Base-by-base conservation (phyloP, 163 green algal species). In the Volvox carteri region DNA sequence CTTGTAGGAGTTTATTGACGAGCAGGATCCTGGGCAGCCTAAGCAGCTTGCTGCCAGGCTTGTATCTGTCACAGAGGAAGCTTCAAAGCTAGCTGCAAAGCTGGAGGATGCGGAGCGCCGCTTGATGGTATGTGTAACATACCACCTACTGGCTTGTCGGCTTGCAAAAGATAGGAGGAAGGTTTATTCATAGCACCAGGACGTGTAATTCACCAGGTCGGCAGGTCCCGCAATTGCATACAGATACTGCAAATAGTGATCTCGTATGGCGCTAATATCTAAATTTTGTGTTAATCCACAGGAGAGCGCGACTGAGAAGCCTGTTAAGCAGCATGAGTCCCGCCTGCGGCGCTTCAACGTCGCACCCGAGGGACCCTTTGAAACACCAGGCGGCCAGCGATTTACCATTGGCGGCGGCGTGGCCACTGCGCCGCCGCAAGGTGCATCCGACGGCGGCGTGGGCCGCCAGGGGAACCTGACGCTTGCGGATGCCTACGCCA, bases 91-190 rank as follows among this genome's bases (percentile, higher is more conserved):
- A 50, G 28, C 35, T 14, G 35, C 52, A 1, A 58, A 37, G 68
- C 83, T 88, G 21, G 83, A 88, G 35, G 83, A 88, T n/a, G 50
- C 83, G 5, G 83, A 88, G 83, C 35, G 50, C 1, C 48, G 83
- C 4, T 33, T 88, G 16, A 50, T 70, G 83, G 83, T 88, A 14
- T 16, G 77, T 84, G 28, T 19, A 11, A 65, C 4, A n/a, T n/a
- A n/a, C n/a, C n/a, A n/a, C n/a, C n/a, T n/a, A n/a, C n/a, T n/a
- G n/a, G n/a, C n/a, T n/a, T n/a, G n/a, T n/a, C n/a, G n/a, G n/a
- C n/a, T n/a, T n/a, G n/a, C n/a, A n/a, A n/a, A n/a, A n/a, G n/a
- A n/a, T n/a, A n/a, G n/a, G n/a, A n/a, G n/a, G n/a, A n/a, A n/a
- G n/a, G n/a, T n/a, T n/a, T n/a, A n/a, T n/a, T n/a, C n/a, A n/a